Conservation (phyloP, 208 protist species). For the Phytomonas serpens region DNA sequence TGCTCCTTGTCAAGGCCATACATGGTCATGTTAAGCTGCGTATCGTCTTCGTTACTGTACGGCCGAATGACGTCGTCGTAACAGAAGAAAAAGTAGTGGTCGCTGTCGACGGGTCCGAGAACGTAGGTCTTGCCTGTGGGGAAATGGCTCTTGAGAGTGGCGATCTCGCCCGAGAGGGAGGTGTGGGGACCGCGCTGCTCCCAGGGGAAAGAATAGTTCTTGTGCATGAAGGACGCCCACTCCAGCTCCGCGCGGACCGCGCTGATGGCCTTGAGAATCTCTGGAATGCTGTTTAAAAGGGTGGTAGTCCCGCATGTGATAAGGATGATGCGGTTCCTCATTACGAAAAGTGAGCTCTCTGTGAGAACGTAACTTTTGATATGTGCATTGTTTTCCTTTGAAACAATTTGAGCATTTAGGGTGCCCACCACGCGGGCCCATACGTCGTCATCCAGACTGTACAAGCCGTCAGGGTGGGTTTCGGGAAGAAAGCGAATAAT, state of each 20-base stretch:
- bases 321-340: slow-evolving; percentile 80
- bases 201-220: slow-evolving; percentile 91
- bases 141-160: slow-evolving; percentile 71
- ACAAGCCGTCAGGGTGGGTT: slow-evolving; percentile 63
- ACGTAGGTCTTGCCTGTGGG: slow-evolving; percentile 82
- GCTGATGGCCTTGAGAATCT: slow-evolving; percentile 73
- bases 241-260: slow-evolving; percentile 71
- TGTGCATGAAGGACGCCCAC: slow-evolving; percentile 90
- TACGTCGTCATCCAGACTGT: slow-evolving; percentile 50
- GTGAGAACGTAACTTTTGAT: slow-evolving; percentile 91
- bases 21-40: slow-evolving; percentile 88
- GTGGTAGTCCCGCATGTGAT: slow-evolving; percentile 94
- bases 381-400: slow-evolving; percentile 57
- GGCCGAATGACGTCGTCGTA: slow-evolving; percentile 81
- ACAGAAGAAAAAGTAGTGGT: slow-evolving; percentile 92
- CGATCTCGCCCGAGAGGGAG: slow-evolving; percentile 71
- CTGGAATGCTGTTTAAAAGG: slow-evolving; percentile 82
- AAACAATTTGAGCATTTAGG: slow-evolving; percentile 85
- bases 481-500: slow-evolving; percentile 59
- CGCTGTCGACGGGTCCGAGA: slow-evolving; percentile 84
- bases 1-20: slow-evolving; percentile 78
- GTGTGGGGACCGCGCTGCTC: slow-evolving; percentile 84
- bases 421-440: slow-evolving; percentile 68
- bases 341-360: slow-evolving; percentile 93
- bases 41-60: slow-evolving; percentile 53